A percentile compares a stretch with the other conserved stretches of the same genome.
phyloP scores from a whole-genome alignment of 768 basidiomycete species.

The Fomitopsis serialis region DNA sequence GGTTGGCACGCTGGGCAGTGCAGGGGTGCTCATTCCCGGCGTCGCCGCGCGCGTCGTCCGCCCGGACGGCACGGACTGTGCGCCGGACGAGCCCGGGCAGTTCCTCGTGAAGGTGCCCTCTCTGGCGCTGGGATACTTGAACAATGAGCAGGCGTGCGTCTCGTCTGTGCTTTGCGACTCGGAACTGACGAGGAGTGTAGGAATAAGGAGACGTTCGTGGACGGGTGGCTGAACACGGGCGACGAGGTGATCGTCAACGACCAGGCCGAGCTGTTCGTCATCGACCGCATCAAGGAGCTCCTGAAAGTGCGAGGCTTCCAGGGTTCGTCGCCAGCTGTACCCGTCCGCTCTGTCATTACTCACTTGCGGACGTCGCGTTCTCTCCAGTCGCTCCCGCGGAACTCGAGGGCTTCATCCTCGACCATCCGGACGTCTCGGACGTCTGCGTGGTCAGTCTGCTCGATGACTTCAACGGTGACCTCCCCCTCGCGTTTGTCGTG shows the following conservation, averaged over 20 bases:
- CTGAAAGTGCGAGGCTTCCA: conserved; percentile 54
- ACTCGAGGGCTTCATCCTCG: conserved; percentile 30
- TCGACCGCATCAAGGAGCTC: conserved; percentile 74
- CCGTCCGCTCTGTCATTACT: neutral
- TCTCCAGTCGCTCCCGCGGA: conserved; percentile 29
- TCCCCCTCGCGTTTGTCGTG: conserved; percentile 67
- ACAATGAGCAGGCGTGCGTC: neutral
- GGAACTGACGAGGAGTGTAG: too few species aligned
- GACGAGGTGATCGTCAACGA: conserved; percentile 62
- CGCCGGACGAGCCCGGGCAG: conserved; percentile 40
- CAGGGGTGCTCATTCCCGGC: conserved; percentile 38
- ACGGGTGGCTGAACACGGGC: conserved; percentile 71
- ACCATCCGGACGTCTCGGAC: conserved; percentile 39
- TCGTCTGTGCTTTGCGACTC: too few species aligned
- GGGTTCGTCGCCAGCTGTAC: neutral
- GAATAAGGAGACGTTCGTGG: conserved; percentile 58
- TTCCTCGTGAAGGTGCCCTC: conserved; percentile 39
- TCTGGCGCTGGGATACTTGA: conserved; percentile 30
- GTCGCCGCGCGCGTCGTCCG: conserved; percentile 38
- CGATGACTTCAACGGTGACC: conserved; percentile 71
- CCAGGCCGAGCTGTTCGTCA: conserved; percentile 56
- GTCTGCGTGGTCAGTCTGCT: conserved; percentile 44
- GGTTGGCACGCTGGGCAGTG: conserved; percentile 16
- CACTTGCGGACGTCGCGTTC: neutral
- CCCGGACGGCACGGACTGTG: conserved; percentile 37